Evolutionary conservation across 1,284 basidiomycete species (phyloP).

Genomic region (Clitocybe nebularis): DNA sequence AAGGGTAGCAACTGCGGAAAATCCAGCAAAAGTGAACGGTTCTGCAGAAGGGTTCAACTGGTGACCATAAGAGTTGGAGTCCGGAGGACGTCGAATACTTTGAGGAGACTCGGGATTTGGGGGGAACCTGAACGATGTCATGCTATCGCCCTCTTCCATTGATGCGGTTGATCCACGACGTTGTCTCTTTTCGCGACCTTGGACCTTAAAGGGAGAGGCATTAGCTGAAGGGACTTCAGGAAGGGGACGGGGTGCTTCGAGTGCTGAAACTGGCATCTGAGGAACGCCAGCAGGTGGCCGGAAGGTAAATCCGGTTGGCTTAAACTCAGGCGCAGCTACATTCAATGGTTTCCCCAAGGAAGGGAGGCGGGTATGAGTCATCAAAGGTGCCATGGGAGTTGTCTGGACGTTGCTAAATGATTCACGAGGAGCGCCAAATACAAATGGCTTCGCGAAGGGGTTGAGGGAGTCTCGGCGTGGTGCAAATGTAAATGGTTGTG

Average conservation of each 20-base stretch:
- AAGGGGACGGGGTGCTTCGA: slow-evolving; percentile 14
- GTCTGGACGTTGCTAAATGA: slow-evolving; percentile 23
- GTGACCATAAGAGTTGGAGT: slow-evolving; percentile 13
- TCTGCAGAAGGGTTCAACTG: slow-evolving; percentile 50
- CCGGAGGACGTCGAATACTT: slow-evolving; percentile 35
- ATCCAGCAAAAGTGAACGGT: slow-evolving; percentile 63
- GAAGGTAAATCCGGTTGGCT: slow-evolving; percentile 71
- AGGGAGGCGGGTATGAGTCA: slow-evolving; percentile 51
- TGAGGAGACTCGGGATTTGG: slow-evolving; percentile 45
- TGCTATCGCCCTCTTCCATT: slow-evolving; percentile 51
- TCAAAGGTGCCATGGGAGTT: slow-evolving; percentile 32
- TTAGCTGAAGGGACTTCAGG: slow-evolving; percentile 19
- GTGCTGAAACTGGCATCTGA: slow-evolving; percentile 35
- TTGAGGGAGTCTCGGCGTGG: slow-evolving; percentile 51
- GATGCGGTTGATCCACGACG: slow-evolving; percentile 43
- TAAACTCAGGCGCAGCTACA: slow-evolving; percentile 75
- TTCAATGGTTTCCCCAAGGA: slow-evolving; percentile 70
- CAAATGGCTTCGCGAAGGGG: slow-evolving; percentile 76
- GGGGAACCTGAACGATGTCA: slow-evolving; percentile 76
- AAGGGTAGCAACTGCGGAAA: slow-evolving; percentile 36
- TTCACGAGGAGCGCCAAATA: slow-evolving; percentile 50
- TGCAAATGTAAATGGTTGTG: slow-evolving; percentile 18
- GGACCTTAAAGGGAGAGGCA: slow-evolving; percentile 31
- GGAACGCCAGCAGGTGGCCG: slow-evolving; percentile 61
- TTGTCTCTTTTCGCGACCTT: slow-evolving; percentile 76